A percentile compares a stretch with the other conserved stretches of the same genome.
These are phyloP conservation scores for Citrullus mucosospermus DNA, from an alignment of 306 rosid species.

Conservation along the genomic window DNA sequence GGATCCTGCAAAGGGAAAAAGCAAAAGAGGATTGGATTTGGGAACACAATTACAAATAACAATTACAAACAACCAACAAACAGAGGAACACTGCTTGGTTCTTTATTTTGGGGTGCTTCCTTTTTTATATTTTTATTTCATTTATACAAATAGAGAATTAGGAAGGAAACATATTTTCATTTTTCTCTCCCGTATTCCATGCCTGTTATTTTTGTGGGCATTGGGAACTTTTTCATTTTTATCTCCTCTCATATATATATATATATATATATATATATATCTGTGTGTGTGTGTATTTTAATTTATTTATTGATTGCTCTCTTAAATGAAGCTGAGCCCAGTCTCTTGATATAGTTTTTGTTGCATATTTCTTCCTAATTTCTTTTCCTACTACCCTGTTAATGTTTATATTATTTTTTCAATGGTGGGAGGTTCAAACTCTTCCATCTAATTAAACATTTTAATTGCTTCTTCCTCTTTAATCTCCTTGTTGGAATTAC, in stretches of 20 bases:
- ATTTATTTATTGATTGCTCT: not conserved
- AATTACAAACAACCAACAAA: not conserved
- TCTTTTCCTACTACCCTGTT: no score
- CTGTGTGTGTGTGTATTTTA: not conserved
- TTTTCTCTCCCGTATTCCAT: conserved; percentile 3
- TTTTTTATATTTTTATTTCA: not conserved
- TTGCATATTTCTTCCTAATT: not conserved
- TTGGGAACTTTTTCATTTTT: conserved; percentile 34
- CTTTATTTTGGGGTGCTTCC: not conserved
- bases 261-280: no score
- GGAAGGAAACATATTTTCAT: not conserved
- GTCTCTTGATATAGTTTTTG: not conserved
- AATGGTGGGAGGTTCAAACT: no score
- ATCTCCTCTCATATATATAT: not conserved
- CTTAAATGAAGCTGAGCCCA: not conserved
- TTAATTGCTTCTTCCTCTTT: no score
- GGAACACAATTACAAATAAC: not conserved
- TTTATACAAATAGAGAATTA: not conserved
- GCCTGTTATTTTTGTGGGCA: conserved; percentile 60
- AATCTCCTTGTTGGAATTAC: no score
- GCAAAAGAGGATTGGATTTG: not conserved
- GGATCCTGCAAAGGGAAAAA: not conserved
- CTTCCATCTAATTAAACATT: no score
- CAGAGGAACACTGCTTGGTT: not conserved
- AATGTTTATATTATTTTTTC: no score